A percentile compares a stretch with the other conserved stretches of the same genome.
Conservation (phyloP, 1,284 basidiomycete species). For the Neonothopanus nambi region DNA sequence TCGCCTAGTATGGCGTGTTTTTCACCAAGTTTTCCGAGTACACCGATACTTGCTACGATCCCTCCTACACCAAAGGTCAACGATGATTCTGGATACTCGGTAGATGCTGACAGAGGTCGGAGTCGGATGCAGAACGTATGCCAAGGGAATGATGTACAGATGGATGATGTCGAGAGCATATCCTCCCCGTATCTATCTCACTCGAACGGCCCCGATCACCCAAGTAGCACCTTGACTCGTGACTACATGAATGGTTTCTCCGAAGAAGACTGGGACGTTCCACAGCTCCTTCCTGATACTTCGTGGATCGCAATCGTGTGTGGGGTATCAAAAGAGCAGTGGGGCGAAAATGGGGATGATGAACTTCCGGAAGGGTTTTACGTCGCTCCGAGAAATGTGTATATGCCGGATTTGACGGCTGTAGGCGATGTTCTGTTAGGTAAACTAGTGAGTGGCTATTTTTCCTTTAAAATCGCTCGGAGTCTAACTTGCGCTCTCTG, state of each 20-base stretch:
- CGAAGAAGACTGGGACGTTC: constrained; percentile 21
- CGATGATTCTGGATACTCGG: background rate
- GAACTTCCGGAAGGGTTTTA: constrained; percentile 70
- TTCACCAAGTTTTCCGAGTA: background rate
- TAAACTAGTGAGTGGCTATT: constrained; percentile 43
- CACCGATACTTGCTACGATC: background rate
- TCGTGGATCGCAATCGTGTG: constrained; percentile 80
- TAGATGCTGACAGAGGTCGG: background rate
- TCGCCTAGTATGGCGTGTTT: background rate
- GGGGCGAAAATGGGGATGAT: constrained; percentile 40
- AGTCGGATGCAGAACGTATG: background rate
- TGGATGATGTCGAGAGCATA: too few relatives aligned
- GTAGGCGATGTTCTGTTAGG: constrained; percentile 75
- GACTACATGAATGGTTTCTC: background rate
- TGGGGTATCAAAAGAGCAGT: constrained; percentile 65
- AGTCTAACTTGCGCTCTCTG: too few relatives aligned
- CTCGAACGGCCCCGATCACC: too few relatives aligned
- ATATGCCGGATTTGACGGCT: constrained; percentile 80
- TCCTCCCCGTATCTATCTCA: too few relatives aligned
- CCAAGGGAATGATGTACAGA: too few relatives aligned
- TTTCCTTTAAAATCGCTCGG: too few relatives aligned
- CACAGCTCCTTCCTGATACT: constrained; percentile 57
- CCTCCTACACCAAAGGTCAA: background rate
- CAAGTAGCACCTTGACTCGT: background rate
- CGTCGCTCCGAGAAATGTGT: constrained; percentile 71